Base-by-base conservation (phyloP, 306 rosid genomes). In the Inga leiocalycina region DNA sequence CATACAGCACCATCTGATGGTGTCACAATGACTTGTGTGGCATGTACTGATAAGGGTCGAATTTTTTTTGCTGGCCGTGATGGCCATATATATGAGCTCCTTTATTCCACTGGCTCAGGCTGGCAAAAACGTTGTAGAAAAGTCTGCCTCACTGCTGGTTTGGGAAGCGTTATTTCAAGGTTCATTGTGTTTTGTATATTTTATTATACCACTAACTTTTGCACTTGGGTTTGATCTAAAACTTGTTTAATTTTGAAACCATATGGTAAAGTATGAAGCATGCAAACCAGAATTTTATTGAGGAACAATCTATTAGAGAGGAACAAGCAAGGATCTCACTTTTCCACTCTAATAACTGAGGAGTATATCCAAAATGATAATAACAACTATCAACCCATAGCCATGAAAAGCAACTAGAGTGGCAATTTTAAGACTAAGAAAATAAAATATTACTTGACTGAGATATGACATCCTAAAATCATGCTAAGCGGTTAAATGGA, bases 1-100 rank as follows among this genome's bases (percentile, higher is more conserved):
- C 93, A 96, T 87, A 90, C 94, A 16, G 88, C 91, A 75, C 89
- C 97, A 68, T 96, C 98, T 43, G 99, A 96, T 49, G 98, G 99
- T 80, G 93, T 94, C 91, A 93, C 97, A 62, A 94, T 96, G 99
- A 92, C 98, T 48, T 91, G 93, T 84, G 91, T 94, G 61, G 83
- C 95, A 52, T 94, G 94, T 88, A 96, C 97, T 35, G 93, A 96
- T 66, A 93, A 88, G 87, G 97, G 99, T 77, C 94, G 99, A 69
- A 91, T 96, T 81, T 90, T 96, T 81, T 83, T 96, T 83, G 99
- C 98, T 85, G 99, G 99, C 61, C 98, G 97, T 44, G 99, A 96
- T 87, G 92, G 97, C 41, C 97, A 96, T 88, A 94, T 96, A 86
- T 96, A 96, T 81, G 99, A 94, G 84, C 90, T 96, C 51, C 92